Evolutionary conservation across 2,329 filamentous ascomycete species (phyloP).

Genomic region (Alternaria triticina): DNA sequence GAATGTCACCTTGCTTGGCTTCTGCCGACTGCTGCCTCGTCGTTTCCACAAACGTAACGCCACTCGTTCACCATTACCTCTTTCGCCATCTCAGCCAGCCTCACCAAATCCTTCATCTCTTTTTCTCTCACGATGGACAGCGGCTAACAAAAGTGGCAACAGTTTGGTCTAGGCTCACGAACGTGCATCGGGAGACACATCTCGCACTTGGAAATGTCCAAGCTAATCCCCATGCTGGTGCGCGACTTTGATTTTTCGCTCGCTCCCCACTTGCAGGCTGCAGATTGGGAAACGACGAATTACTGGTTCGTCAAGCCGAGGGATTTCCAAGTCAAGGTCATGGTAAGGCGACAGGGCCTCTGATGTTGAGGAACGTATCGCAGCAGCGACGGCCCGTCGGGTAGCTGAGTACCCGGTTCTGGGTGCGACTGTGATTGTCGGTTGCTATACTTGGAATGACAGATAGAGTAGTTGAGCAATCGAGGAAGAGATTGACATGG

Average conservation of each 20-base stretch:
- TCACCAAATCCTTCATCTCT: background rate
- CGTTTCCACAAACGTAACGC: background rate
- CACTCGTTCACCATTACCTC: background rate
- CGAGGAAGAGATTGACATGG: background rate
- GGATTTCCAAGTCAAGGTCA: slow-evolving; percentile 10
- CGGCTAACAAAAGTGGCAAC: slow-evolving; percentile 2
- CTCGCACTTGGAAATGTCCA: slow-evolving; percentile 13
- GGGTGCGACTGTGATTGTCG: background rate
- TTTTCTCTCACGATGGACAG: background rate
- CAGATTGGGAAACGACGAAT: slow-evolving; percentile 15
- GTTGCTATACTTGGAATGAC: background rate
- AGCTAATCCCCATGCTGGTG: slow-evolving; percentile 16
- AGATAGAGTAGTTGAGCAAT: background rate
- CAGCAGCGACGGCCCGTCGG: background rate
- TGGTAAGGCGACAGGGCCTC: background rate
- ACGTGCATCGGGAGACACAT: slow-evolving; percentile 29
- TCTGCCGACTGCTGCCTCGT: background rate
- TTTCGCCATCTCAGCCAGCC: background rate
- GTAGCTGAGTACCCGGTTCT: background rate
- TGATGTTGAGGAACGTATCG: background rate
- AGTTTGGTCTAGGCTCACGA: slow-evolving; percentile 25
- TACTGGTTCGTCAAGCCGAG: slow-evolving; percentile 23
- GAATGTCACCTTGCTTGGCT: background rate
- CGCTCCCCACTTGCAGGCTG: slow-evolving; percentile 6
- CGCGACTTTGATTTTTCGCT: slow-evolving; percentile 21